phyloP scores from a whole-genome alignment of 352 stramenopile species.

The Pseudoperonospora humuli region DNA sequence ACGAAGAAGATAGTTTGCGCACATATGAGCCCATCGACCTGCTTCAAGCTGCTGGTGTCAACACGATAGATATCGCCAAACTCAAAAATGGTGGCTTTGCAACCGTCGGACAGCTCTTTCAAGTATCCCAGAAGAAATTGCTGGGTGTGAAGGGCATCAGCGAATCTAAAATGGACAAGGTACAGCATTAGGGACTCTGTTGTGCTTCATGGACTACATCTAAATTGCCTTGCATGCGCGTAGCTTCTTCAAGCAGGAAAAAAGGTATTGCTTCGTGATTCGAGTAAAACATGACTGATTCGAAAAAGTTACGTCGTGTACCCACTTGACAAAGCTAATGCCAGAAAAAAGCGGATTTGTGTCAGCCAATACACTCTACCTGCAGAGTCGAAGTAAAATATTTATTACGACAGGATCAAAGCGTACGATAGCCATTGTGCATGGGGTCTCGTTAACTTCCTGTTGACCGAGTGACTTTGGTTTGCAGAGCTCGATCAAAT shows the following conservation, averaged over 20 bases:
- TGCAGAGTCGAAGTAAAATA: slow-evolving; percentile 63
- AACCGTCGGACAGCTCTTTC: slow-evolving; percentile 75
- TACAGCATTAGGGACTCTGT: slow-evolving; percentile 7
- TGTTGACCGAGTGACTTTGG: background rate
- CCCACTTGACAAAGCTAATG: slow-evolving; percentile 36
- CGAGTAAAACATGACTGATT: background rate
- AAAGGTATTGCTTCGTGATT: slow-evolving; percentile 33
- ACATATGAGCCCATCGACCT: slow-evolving; percentile 72
- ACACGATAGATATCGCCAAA: slow-evolving; percentile 65
- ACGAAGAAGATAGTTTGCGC: slow-evolving; percentile 48
- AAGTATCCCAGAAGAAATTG: slow-evolving; percentile 60
- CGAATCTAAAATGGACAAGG: slow-evolving; percentile 84
- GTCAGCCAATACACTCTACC: slow-evolving; percentile 54
- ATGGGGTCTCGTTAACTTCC: background rate
- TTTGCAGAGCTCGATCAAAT: slow-evolving; percentile 74
- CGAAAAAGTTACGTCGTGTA: background rate
- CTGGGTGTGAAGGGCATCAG: slow-evolving; percentile 83
- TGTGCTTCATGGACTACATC: background rate
- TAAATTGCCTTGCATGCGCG: background rate
- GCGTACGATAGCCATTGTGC: slow-evolving; percentile 23
- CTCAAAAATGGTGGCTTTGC: slow-evolving; percentile 74
- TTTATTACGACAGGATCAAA: slow-evolving; percentile 75
- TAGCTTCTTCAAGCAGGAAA: slow-evolving; percentile 66
- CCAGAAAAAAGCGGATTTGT: slow-evolving; percentile 72
- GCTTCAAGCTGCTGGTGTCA: slow-evolving; percentile 69